Conservation (phyloP, 2,329 filamentous ascomycete species). For the Diaporthe amygdali region DNA sequence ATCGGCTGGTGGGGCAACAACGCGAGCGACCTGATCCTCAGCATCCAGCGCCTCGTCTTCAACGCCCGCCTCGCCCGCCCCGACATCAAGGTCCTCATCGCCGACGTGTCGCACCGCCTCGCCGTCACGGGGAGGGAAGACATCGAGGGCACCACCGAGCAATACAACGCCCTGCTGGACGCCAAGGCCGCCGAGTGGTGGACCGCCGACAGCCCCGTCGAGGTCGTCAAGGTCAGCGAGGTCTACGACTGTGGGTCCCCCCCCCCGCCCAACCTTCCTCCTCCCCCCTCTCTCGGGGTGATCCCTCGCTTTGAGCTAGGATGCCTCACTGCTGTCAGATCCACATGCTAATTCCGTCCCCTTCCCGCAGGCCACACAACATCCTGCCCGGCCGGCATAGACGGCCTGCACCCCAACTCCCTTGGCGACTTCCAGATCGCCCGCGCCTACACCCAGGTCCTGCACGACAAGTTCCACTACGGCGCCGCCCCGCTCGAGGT, state of each 20-base stretch:
- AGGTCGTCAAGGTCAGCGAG: conserved; percentile 38
- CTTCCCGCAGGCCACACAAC: conserved; percentile 26
- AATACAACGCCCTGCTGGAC: conserved; percentile 34
- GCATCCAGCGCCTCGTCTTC: conserved; percentile 34
- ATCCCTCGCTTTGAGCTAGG: background rate
- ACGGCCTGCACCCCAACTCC: conserved; percentile 48
- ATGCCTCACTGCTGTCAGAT: background rate
- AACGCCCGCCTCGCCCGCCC: conserved; percentile 36
- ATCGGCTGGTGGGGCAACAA: conserved; percentile 35
- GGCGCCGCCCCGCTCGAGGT: conserved; percentile 31
- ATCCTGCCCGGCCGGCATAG: conserved; percentile 38
- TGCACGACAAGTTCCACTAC: conserved; percentile 32
- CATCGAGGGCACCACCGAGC: conserved; percentile 29
- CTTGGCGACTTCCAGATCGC: conserved; percentile 48
- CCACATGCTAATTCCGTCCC: background rate
- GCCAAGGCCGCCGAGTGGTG: conserved; percentile 33
- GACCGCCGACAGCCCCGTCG: conserved; percentile 34
- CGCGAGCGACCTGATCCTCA: conserved; percentile 28
- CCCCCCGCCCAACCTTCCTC: background rate
- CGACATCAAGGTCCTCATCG: conserved; percentile 34
- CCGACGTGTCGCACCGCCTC: conserved; percentile 36
- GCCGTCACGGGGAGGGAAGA: conserved; percentile 31
- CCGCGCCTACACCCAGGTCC: conserved; percentile 40
- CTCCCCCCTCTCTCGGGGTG: background rate
- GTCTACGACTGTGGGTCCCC: conserved; percentile 35